phyloP scores from a whole-genome alignment of 352 stramenopile genomes.

The Phytophthora nicotianae region DNA sequence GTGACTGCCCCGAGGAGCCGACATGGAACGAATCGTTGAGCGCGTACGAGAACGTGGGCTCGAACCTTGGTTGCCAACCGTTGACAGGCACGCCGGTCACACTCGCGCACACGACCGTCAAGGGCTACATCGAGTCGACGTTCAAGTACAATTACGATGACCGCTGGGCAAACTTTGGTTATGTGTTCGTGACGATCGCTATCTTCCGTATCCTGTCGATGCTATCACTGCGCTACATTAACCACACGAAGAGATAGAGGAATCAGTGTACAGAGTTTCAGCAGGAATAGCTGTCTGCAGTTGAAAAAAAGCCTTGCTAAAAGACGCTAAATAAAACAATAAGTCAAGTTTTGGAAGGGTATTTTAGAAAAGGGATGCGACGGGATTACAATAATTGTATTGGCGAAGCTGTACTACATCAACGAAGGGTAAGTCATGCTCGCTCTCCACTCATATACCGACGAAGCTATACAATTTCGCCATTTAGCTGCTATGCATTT shows the following conservation, averaged over 20 bases:
- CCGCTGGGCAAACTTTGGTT: constrained; percentile 16
- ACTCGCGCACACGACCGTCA: constrained; percentile 14
- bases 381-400: too few relatives aligned
- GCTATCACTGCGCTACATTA: constrained; percentile 16
- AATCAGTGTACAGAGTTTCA: too few relatives aligned
- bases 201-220: constrained; percentile 18
- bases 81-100: constrained; percentile 9
- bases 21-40: constrained; percentile 15
- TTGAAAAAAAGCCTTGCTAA: too few relatives aligned
- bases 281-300: too few relatives aligned
- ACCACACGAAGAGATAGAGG: constrained; percentile 25
- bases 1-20: constrained; percentile 14
- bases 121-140: constrained; percentile 17
- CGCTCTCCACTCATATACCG: too few relatives aligned
- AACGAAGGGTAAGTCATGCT: too few relatives aligned
- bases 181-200: constrained; percentile 15
- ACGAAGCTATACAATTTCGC: too few relatives aligned
- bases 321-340: too few relatives aligned
- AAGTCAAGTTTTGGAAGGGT: too few relatives aligned
- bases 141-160: constrained; percentile 18
- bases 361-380: too few relatives aligned
- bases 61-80: constrained; percentile 11
- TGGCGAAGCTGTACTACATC: too few relatives aligned
- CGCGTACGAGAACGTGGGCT: constrained; percentile 16
- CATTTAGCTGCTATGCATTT: too few relatives aligned